These are phyloP conservation scores for Pulveroboletus frians DNA, from an alignment of 768 basidiomycete species.

Conservation along the genomic window DNA sequence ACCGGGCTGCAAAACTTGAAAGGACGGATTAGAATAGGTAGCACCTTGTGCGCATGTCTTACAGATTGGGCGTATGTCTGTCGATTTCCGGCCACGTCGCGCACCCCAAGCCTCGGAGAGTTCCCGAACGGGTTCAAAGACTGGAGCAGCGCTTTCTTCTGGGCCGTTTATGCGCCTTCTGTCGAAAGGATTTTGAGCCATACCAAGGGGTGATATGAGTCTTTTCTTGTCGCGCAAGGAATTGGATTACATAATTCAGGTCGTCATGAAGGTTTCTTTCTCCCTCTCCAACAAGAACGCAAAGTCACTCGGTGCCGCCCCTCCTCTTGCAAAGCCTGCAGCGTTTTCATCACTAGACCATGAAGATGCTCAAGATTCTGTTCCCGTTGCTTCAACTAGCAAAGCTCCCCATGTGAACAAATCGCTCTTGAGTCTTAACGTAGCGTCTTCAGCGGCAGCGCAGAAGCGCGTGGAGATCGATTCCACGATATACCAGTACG, in stretches of 20 bases:
- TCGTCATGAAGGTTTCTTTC: constrained; percentile 84
- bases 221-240: background rate
- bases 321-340: constrained; percentile 53
- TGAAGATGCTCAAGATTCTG: constrained; percentile 50
- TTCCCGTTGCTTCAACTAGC: constrained; percentile 40
- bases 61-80: constrained; percentile 87
- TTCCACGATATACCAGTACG: constrained; percentile 85
- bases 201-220: constrained; percentile 21
- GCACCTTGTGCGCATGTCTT: constrained; percentile 21
- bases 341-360: constrained; percentile 63
- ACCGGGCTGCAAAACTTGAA: constrained; percentile 79
- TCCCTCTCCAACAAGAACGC: constrained; percentile 54
- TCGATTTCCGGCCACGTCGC: constrained; percentile 48
- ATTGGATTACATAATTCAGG: constrained; percentile 19
- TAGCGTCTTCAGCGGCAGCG: constrained; percentile 55
- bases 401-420: constrained; percentile 45
- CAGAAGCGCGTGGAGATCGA: constrained; percentile 80
- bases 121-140: constrained; percentile 43
- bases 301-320: constrained; percentile 51
- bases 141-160: constrained; percentile 69
- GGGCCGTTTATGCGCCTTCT: constrained; percentile 88
- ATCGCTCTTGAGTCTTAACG: constrained; percentile 52
- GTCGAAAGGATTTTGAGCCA: constrained; percentile 65
- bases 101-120: constrained; percentile 16
- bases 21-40: constrained; percentile 6